Base-by-base conservation (phyloP, 1,284 basidiomycete species). In the Sanghuangporus sanghuang region DNA sequence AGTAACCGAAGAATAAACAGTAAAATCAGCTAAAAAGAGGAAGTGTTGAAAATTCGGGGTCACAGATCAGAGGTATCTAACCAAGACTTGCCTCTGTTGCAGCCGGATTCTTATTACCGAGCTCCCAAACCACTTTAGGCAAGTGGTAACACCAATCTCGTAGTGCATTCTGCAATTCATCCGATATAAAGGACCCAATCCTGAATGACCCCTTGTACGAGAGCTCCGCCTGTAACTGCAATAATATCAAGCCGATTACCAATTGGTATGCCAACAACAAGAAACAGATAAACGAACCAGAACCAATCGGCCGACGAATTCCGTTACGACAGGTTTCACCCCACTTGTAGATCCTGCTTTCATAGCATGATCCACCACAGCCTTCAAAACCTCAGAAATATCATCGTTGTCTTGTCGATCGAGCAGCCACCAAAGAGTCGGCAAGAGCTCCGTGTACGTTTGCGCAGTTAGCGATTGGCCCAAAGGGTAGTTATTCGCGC, bases 351-450 rank as follows among this genome's bases (percentile, higher is more conserved):
- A 84, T 2, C 81, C 76, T 0, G 78, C 73, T 66, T 77, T 81
- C 23, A 79, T 74, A 0, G 86, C 84, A 69, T 92, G 90, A 58
- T 85, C 82, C 48, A 89, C 70, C 1, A 78, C 74, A 16, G 83
- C 85, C 52, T 72, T 72, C 49, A 88, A 74, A 62, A 84, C 77
- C 59, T 77, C 76, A 58, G 76, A 72, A 64, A 73, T 68, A 16
- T 63, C 68, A n/a, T 68, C 67, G 57, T 71, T 67, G 61, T 67
- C 53, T 49, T 60, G 65, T 55, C 67, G 60, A 70, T 83, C 87
- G 58, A 95, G 72, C 53, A 97, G 77, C 32, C 87, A 83, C 92
- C 93, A 96, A 52, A 96, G 80, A 1, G 93, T 90, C 1, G 94
- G 93, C 21, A 95, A 77, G 36, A 96, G 79, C 1, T 87, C 81